Base-by-base conservation (phyloP, 495 filamentous ascomycete genomes). In the Annulohypoxylon bovei region DNA sequence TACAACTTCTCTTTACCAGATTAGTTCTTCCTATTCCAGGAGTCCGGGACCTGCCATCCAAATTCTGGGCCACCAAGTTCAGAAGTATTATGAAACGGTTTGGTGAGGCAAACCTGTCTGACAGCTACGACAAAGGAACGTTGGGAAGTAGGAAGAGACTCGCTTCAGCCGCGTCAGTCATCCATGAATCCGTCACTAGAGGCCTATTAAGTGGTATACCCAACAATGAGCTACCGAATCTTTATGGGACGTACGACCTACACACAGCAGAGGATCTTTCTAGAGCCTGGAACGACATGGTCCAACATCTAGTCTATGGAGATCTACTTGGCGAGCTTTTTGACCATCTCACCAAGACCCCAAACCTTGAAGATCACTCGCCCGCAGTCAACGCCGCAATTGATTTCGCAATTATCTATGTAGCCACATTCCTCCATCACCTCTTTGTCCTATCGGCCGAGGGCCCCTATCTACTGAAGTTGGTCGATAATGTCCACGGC, bases 71-170 rank as follows among this genome's bases (percentile, higher is more conserved):
- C 40, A 75, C 76, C 8, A 73, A 81, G 22, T 77, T 85, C 37
- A 79, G 82, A 61, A 80, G 81, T 32, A 74, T 89, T 16, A 72
- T 82, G 62, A 77, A 76, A 25, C 83, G 84, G 42, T 76, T 91
- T n/a, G 84, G 78, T 3, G 81, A 86, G 14, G 87, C 84, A 16
- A 84, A 89, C 27, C 79, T 91, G 27, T 89, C 86, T 27, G 88
- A 91, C 69, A 90, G 88, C 74, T 92, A 90, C 70, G 89, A 92
- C 72, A 90, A 90, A 73, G 89, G 88, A 5, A 80, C 83, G 6
- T 70, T 92, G 33, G 88, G 89, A 11, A 84, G 85, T 64, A 82
- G 89, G 50, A 91, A 89, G 74, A 88, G 88, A 8, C 79, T 92
- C 25, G 87, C 88, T 6, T 90, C 89, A 27, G 89, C 87, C 9